Evolutionary conservation across 2,329 filamentous ascomycete species (phyloP), one percentile per base, ranked within the genome.

Genomic region (Fusarium sacchari): DNA sequence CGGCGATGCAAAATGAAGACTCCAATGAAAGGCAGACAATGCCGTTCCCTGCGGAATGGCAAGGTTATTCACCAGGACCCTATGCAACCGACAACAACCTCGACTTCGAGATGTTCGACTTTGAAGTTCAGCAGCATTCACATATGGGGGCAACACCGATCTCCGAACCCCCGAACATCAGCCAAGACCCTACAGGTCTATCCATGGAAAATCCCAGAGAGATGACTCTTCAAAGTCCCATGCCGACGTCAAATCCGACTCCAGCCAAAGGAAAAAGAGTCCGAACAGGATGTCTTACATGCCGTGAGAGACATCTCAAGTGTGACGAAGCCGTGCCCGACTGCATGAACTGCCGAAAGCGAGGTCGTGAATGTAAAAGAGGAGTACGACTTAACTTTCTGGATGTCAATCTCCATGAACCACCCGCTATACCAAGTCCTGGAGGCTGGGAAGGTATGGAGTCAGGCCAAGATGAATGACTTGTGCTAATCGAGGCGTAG

Each of bases 381-480:
- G 96, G 95, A 24, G 87, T 98, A 57, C 90, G 94, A 42, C 86
- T 98, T 44, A 98, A 97, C 83, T 98, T 97, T 78, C 95, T 97
- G 75, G 95, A 97, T 79, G 93, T 92, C 7, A 92, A 92, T 70
- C 91, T 92, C 64, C 90, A 93, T 78, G 84, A 86, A 56, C 94
- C 92, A 59, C 91, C 90, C 17, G 88, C 88, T 55, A 84, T 74
- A 55, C 60, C 75, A 24, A 50, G 55, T n/a, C 59, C 75, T 7
- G 61, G 60, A 30, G 67, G 73, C 20, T 77, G 78, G 73, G 64
- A 67, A 63, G 76, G 79, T 81, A 76, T 44, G 77, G 52, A n/a
- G 34, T 37, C 44, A 14, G 22, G 32, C 43, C 44, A 7, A 34
- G 22, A 30, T 28, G 14, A 24, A 47, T 28, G 30, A 34, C 28